Conservation (phyloP, 768 basidiomycete genomes). For the Suillus clintonianus region DNA sequence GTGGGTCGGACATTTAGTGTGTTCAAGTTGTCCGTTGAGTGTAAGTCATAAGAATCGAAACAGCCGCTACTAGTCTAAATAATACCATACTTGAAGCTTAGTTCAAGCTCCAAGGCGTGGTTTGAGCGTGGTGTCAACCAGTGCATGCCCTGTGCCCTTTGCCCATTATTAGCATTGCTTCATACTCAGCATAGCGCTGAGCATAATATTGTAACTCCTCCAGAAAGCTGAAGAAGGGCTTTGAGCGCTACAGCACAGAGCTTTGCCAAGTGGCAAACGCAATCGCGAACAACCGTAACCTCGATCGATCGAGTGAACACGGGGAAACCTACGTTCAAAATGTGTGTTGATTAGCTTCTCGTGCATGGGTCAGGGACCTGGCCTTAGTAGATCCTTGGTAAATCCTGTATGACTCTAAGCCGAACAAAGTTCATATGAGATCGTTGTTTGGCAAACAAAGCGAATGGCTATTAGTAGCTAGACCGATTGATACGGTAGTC, state of each 20-base stretch:
- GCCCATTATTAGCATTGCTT: neutral
- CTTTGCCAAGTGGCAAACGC: too few species aligned
- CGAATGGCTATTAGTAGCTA: neutral
- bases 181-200: neutral
- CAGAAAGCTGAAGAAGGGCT: neutral
- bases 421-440: too few species aligned
- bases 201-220: neutral
- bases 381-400: too few species aligned
- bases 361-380: too few species aligned
- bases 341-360: too few species aligned
- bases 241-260: too few species aligned
- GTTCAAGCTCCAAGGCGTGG: neutral
- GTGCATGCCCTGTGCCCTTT: neutral
- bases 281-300: too few species aligned
- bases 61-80: neutral
- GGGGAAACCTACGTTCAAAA: too few species aligned
- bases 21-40: too few species aligned
- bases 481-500: neutral
- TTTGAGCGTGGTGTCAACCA: neutral
- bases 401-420: too few species aligned
- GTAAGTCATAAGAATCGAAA: neutral
- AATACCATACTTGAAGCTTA: neutral
- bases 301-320: too few species aligned
- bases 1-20: too few species aligned
- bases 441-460: neutral